phyloP scores from a whole-genome alignment of 208 protist species.

The Naegleria lovaniensis region DNA sequence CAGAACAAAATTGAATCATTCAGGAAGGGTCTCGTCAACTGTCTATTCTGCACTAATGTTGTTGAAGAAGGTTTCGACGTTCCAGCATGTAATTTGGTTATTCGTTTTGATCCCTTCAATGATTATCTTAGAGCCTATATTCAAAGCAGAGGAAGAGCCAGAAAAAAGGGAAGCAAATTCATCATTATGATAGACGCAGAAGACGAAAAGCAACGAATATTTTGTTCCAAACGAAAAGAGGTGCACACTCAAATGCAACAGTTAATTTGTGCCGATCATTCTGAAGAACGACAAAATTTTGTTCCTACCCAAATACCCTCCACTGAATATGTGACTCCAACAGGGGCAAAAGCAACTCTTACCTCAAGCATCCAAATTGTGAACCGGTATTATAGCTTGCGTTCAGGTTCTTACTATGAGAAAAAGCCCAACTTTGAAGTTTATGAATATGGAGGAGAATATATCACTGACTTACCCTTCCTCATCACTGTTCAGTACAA shows the following conservation, averaged over 20 bases:
- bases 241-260: background rate
- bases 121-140: constrained; percentile 48
- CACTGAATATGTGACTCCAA: background rate
- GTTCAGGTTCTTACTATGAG: background rate
- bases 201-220: background rate
- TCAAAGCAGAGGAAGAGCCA: constrained; percentile 61
- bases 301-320: background rate
- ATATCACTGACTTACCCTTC: background rate
- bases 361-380: background rate
- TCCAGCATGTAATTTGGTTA: constrained; percentile 56
- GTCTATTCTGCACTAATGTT: constrained; percentile 62
- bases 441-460: background rate
- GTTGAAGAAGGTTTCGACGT: constrained; percentile 66
- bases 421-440: background rate
- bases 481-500: background rate
- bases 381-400: background rate
- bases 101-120: constrained; percentile 52
- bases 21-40: constrained; percentile 40
- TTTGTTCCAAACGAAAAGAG: background rate
- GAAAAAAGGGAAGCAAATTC: constrained; percentile 46
- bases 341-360: background rate
- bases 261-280: background rate
- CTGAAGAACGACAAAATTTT: background rate
- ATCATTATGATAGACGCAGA: constrained; percentile 40
- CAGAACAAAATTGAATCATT: constrained; percentile 44